Evolutionary conservation across 805 yeast genomes (phyloP), one percentile per base, ranked within the genome.

Genomic region (Sungouiella thailandica): DNA sequence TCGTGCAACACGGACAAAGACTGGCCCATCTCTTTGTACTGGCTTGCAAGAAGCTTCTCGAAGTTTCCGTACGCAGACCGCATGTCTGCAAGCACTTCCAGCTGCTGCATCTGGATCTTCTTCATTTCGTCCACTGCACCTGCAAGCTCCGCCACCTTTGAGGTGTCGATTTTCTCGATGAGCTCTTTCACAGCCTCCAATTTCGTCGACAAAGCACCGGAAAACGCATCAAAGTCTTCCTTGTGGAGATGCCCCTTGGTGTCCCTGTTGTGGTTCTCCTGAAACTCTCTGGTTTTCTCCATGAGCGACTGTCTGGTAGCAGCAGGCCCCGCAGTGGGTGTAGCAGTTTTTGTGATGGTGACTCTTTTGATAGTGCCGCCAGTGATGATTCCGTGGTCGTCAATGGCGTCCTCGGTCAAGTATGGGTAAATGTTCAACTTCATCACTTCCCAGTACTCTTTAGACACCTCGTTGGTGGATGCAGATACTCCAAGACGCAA

Each of bases 371-470:
- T 60, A 13, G 67, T 50, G 10, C 74, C 62, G 35, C 65, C 68
- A 19, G 77, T 39, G 44, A 64, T 52, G 16, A 67, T 45, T 1
- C 74, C 78, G 44, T 78, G 79, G 40, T 78, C 80, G 35, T 76
- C 79, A 29, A 68, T 55, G 3, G 81, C 74, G 44, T 76, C 81
- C 34, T 65, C 66, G 4, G 75, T 61, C 16, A 82, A 65, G 23
- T 67, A 64, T 31, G 70, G 67, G 59, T 72, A 83, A 2, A 74
- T 67, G 26, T 74, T 70, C 46, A 83, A 55, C 50, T 72, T 71
- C 44, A 83, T 61, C 5, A 84, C 51, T 56, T 84, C 94, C 56
- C 76, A 80, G 17, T 71, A 70, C 50, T 83, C 90, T 23, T 47
- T 51, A 22, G 72, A 63, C 25, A 40, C 49, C 1, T 49, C 39